phyloP scores from a whole-genome alignment of 2,329 filamentous ascomycete species.

The Beauveria rudraprayagi region DNA sequence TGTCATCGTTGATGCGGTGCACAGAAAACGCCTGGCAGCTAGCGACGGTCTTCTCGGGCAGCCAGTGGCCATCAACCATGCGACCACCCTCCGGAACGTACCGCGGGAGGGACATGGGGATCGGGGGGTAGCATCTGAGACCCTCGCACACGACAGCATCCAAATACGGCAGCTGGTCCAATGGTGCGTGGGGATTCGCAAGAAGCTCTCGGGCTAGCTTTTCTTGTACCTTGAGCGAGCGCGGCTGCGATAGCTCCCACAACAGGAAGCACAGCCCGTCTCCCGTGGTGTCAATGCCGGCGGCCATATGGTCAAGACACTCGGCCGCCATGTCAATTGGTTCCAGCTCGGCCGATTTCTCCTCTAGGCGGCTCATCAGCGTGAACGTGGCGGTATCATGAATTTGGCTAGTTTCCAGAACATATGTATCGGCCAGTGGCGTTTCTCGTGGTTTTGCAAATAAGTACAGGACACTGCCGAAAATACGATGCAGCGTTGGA shows the following conservation, averaged over 20 bases:
- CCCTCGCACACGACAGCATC: slow-evolving; percentile 58
- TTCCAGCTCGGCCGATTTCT: slow-evolving; percentile 40
- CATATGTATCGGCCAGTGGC: slow-evolving; percentile 51
- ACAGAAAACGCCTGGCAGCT: slow-evolving; percentile 55
- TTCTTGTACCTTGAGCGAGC: slow-evolving; percentile 42
- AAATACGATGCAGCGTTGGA: slow-evolving; percentile 41
- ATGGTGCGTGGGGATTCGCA: slow-evolving; percentile 27
- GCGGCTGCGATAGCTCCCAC: slow-evolving; percentile 59
- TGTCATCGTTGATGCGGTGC: slow-evolving; percentile 50
- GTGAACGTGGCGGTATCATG: slow-evolving; percentile 44
- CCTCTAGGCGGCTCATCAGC: slow-evolving; percentile 49
- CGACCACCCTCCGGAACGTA: slow-evolving; percentile 48
- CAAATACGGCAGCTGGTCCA: slow-evolving; percentile 49
- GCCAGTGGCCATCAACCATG: slow-evolving; percentile 44
- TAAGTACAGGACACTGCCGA: slow-evolving; percentile 36
- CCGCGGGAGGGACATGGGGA: slow-evolving; percentile 59
- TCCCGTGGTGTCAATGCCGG: slow-evolving; percentile 64
- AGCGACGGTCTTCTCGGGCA: slow-evolving; percentile 48
- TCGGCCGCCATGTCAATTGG: slow-evolving; percentile 54
- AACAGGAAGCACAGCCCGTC: slow-evolving; percentile 63
- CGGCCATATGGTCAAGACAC: slow-evolving; percentile 63
- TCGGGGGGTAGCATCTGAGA: slow-evolving; percentile 54
- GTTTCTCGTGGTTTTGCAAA: slow-evolving; percentile 48
- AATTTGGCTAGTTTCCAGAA: slow-evolving; percentile 42
- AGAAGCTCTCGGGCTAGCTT: slow-evolving; percentile 45